These are phyloP conservation scores for Paramecium octaurelia DNA, from an alignment of 73 alveolate genomes.

Conservation along the genomic window DNA sequence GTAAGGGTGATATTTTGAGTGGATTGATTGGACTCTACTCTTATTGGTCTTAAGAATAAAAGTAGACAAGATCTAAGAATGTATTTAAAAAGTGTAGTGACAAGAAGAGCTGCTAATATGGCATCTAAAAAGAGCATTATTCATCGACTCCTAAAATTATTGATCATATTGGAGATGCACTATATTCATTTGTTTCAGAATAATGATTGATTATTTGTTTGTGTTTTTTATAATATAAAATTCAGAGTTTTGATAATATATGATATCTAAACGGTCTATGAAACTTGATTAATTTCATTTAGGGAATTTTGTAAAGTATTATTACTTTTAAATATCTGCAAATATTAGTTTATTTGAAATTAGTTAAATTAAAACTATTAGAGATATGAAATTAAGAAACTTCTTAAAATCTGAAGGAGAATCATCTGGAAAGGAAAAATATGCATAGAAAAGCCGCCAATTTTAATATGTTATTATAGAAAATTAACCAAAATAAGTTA, in stretches of 20 bases:
- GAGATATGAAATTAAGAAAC: too few relatives aligned
- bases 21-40: conserved; percentile 85
- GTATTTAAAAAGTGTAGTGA: conserved; percentile 55
- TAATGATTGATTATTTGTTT: background rate
- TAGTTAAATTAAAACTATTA: conserved; percentile 69
- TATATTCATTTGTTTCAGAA: conserved; percentile 14
- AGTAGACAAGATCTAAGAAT: conserved; percentile 15
- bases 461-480: too few relatives aligned
- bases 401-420: too few relatives aligned
- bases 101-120: conserved; percentile 70
- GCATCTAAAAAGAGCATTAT: conserved; percentile 74
- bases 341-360: conserved; percentile 87
- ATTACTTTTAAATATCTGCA: conserved; percentile 95
- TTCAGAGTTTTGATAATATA: conserved; percentile 74
- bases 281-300: conserved; percentile 75
- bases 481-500: too few relatives aligned
- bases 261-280: conserved; percentile 77
- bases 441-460: too few relatives aligned
- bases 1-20: conserved; percentile 93
- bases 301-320: conserved; percentile 76
- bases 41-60: conserved; percentile 53
- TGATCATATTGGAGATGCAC: conserved; percentile 54
- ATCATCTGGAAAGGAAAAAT: too few relatives aligned
- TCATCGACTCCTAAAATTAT: conserved; percentile 89
- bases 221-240: background rate